These are phyloP conservation scores for Penicillium chermesinum DNA, from an alignment of 495 filamentous ascomycete species.

Conservation along the genomic window DNA sequence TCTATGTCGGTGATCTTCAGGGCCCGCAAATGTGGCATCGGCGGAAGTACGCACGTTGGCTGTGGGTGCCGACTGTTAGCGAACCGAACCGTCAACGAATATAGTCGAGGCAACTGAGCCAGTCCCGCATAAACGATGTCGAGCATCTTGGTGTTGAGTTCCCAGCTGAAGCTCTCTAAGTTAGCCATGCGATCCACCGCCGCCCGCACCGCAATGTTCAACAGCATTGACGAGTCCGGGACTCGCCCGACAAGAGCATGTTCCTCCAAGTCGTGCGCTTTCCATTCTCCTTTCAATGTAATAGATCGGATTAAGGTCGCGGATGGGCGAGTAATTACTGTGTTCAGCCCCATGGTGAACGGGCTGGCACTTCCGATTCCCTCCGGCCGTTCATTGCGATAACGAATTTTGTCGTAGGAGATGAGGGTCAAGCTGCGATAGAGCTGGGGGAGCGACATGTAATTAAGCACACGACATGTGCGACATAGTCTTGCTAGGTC, in stretches of 20 bases:
- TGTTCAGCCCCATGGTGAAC: constrained; percentile 59
- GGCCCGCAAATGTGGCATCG: constrained; percentile 49
- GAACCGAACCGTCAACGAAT: constrained; percentile 51
- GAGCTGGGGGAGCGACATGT: constrained; percentile 59
- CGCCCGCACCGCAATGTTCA: constrained; percentile 54
- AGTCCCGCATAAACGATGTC: constrained; percentile 55
- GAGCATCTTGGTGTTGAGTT: constrained; percentile 58
- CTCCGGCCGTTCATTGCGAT: constrained; percentile 53
- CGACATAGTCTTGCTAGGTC: constrained; percentile 55
- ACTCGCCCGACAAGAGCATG: constrained; percentile 52
- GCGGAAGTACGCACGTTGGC: constrained; percentile 53
- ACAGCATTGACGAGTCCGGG: constrained; percentile 59
- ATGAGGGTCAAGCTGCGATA: constrained; percentile 53
- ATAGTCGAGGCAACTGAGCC: constrained; percentile 43
- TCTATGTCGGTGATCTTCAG: constrained; percentile 57
- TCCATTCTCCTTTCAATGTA: constrained; percentile 53
- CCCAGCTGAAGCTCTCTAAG: constrained; percentile 56
- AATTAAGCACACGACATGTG: constrained; percentile 59
- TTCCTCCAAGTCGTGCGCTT: constrained; percentile 53
- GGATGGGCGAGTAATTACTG: constrained; percentile 51
- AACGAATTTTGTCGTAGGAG: constrained; percentile 57
- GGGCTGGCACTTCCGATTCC: constrained; percentile 58
- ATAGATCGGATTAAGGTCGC: constrained; percentile 49
- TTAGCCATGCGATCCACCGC: constrained; percentile 55
- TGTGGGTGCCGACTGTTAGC: constrained; percentile 52